Evolutionary conservation across 768 basidiomycete genomes (phyloP), one percentile per base, ranked within the genome.

Genomic region (Lentinula boryana): DNA sequence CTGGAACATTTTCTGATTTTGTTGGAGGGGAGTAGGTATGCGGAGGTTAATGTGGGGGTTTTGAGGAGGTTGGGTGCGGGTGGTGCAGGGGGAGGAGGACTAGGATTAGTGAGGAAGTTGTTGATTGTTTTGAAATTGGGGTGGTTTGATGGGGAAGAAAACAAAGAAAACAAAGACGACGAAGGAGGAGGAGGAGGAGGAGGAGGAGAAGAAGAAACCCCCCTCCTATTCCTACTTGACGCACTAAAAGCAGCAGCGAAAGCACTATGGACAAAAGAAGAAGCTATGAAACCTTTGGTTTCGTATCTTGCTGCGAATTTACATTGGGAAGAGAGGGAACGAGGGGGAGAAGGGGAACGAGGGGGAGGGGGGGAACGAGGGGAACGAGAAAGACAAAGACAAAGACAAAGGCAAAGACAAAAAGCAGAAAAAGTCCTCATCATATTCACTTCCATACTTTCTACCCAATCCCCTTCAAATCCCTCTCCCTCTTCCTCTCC

Each of bases 221-320:
- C 79, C 66, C 59, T 80, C 7, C 72, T 76, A 0, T 76, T 76
- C 55, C 65, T 93, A 6, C 69, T 87, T 18, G 82, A 85, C 40
- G 84, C 87, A 1, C 73, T 95, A 40, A 81, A 79, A 44, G 75
- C 81, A 4, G 81, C 85, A 3, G 80, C 87, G 56, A 80, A 84
- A 67, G 79, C 86, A 0, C 77, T 83, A n/a, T 93, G 91, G 66
- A 81, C 84, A 2, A 80, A 84, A 43, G 88, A 89, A 31, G 87
- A 88, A 52, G 78, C 81, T 0, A 88, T 96, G 66, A 96, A 94
- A 68, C 94, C 95, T 0, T 72, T 95, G 1, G 84, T 93, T 4
- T 88, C 93, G 0, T 96, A 91, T 69, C 75, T 96, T 7, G 90
- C 92, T 1, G 90, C 93, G 0, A 89, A 89, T 68, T 71, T 95